Evolutionary conservation across 306 rosid species (phyloP).

Genomic region (Lathyrus oleraceus): DNA sequence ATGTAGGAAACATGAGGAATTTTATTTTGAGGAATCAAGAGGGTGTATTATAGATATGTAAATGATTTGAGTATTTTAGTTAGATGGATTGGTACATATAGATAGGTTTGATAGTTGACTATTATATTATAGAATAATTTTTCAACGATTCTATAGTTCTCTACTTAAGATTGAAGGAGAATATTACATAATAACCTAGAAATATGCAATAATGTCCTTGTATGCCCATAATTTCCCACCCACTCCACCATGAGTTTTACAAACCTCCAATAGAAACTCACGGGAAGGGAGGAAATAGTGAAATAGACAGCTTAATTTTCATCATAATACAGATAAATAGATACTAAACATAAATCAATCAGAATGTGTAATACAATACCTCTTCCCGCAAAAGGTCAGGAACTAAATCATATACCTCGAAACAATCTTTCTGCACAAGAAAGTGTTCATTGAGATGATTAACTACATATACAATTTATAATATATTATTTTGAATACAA

Average conservation of each 20-base stretch:
- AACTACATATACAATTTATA: slow-evolving; percentile 15
- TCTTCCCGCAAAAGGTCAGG: slow-evolving; percentile 99
- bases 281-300: background rate
- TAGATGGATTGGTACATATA: no score
- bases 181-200: background rate
- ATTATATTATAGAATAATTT: no score
- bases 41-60: no score
- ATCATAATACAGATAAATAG: slow-evolving; percentile 20
- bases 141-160: slow-evolving; percentile 14
- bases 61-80: no score
- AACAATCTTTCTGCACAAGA: slow-evolving; percentile 92
- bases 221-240: slow-evolving; percentile 9
- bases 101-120: no score
- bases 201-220: background rate
- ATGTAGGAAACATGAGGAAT: no score
- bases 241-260: slow-evolving; percentile 10
- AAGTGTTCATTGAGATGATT: slow-evolving; percentile 27
- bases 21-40: no score
- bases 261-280: background rate
- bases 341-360: background rate
- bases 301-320: background rate
- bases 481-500: slow-evolving; percentile 16
- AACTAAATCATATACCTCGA: slow-evolving; percentile 93
- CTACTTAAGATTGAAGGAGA: slow-evolving; percentile 9
- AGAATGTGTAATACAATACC: slow-evolving; percentile 59